Conservation (phyloP, 805 yeast species). For the Suhomyces kilbournensis region DNA sequence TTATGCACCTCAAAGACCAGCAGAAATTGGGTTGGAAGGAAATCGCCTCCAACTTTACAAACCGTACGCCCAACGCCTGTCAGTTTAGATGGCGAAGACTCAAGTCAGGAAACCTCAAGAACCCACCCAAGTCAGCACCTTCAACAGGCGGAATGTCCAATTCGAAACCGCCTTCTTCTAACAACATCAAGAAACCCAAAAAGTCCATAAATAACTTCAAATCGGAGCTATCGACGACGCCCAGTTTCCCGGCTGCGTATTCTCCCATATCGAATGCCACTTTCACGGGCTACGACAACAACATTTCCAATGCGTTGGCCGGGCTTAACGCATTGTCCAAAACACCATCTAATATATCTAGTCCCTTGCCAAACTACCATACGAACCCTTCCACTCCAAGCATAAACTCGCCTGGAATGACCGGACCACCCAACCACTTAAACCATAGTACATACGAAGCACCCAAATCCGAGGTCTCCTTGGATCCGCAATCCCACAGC, state of each 20-base stretch:
- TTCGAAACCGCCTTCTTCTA: constrained; percentile 4
- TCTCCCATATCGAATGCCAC: constrained; percentile 35
- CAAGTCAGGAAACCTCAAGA: constrained; percentile 42
- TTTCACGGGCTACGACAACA: constrained; percentile 41
- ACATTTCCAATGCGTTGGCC: constrained; percentile 41
- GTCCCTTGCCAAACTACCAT: constrained; percentile 23
- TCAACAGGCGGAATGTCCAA: constrained; percentile 13
- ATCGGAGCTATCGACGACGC: constrained; percentile 5
- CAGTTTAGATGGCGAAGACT: constrained; percentile 42
- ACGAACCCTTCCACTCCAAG: constrained; percentile 22
- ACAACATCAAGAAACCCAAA: constrained; percentile 8
- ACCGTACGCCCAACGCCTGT: constrained; percentile 40
- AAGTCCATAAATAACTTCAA: constrained; percentile 6
- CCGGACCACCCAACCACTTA: constrained; percentile 8
- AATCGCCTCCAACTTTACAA: constrained; percentile 41
- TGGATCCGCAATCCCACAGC: constrained; percentile 32
- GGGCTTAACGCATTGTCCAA: constrained; percentile 42
- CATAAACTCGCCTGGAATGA: constrained; percentile 19
- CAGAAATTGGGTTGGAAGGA: constrained; percentile 50
- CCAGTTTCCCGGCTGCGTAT: constrained; percentile 27
- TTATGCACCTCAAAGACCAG: constrained; percentile 45
- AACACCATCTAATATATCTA: constrained; percentile 27
- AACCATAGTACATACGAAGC: constrained; percentile 19
- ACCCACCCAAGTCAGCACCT: constrained; percentile 42
- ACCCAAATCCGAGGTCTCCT: constrained; percentile 24